Evolutionary conservation across 257 asterid genomes (phyloP).

Genomic region (Primulina tabacum): DNA sequence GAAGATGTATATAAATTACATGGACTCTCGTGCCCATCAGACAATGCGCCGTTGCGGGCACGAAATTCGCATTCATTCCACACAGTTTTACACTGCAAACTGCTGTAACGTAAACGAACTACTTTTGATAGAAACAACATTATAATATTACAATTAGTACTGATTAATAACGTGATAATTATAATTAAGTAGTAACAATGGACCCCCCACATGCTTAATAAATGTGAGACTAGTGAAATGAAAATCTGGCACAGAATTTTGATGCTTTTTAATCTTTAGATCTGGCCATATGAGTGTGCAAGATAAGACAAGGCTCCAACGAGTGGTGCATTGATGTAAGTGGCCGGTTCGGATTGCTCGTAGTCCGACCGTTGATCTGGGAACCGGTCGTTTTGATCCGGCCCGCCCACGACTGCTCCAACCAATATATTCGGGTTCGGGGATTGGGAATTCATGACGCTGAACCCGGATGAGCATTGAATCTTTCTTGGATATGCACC

Average conservation of each 20-base stretch:
- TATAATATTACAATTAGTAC: background rate
- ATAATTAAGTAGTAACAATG: background rate
- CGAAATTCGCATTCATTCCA: constrained; percentile 29
- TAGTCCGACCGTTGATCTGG: constrained; percentile 84
- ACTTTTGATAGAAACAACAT: background rate
- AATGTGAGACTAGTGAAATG: constrained; percentile 18
- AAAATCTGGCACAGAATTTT: background rate
- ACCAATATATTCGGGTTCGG: constrained; percentile 73
- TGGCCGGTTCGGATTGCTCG: constrained; percentile 95
- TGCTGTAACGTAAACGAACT: background rate
- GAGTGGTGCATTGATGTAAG: constrained; percentile 90
- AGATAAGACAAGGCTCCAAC: constrained; percentile 83
- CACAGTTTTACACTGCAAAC: constrained; percentile 13
- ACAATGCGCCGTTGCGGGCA: constrained; percentile 29
- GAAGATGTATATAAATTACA: background rate
- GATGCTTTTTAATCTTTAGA: constrained; percentile 29
- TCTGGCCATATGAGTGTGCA: constrained; percentile 95
- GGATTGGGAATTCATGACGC: constrained; percentile 47
- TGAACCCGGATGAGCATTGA: constrained; percentile 71
- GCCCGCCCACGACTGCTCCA: constrained; percentile 95
- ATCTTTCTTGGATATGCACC: constrained; percentile 67
- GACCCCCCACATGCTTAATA: constrained; percentile 25
- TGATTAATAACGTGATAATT: background rate
- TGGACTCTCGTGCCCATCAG: constrained; percentile 23
- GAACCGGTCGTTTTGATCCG: constrained; percentile 74